Percentiles rank a stretch among this genome's conserved stretches.
Evolutionary conservation across 768 basidiomycete genomes (phyloP).

Genomic region (Boletales sp.): DNA sequence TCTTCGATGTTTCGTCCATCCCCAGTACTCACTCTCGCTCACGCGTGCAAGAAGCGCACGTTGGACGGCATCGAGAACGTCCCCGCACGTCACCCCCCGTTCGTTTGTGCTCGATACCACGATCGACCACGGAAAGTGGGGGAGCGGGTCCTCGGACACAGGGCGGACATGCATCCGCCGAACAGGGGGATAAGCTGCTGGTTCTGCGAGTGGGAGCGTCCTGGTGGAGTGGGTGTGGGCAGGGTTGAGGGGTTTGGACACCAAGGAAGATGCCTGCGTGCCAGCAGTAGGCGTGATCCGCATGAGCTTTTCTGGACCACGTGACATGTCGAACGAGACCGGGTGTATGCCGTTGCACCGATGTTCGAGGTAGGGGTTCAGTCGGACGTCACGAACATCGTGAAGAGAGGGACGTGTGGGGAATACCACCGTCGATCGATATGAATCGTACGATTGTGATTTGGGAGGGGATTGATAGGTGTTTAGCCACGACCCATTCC

Average conservation of each 20-base stretch:
- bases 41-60: conserved; percentile 38
- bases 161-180: conserved; percentile 53
- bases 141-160: conserved; percentile 49
- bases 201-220: conserved; percentile 37
- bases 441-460: conserved; percentile 37
- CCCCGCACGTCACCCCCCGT: conserved; percentile 38
- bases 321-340: conserved; percentile 48
- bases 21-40: conserved; percentile 20
- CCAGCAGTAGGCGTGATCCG: conserved; percentile 13
- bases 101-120: conserved; percentile 45
- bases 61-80: conserved; percentile 48
- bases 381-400: conserved; percentile 35
- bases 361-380: conserved; percentile 58
- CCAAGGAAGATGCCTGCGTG: conserved; percentile 13
- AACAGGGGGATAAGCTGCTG: conserved; percentile 61
- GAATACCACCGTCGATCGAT: conserved; percentile 34
- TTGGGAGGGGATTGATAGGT: conserved; percentile 50
- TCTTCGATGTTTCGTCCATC: conserved; percentile 27
- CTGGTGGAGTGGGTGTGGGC: conserved; percentile 24
- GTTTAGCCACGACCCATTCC: conserved; percentile 41
- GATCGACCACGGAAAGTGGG: conserved; percentile 54
- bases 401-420: conserved; percentile 34
- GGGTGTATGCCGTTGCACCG: conserved; percentile 37
- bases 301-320: conserved; percentile 23
- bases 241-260: conserved; percentile 26